Conservation (phyloP, 805 yeast species). For the Saturnispora diversa region DNA sequence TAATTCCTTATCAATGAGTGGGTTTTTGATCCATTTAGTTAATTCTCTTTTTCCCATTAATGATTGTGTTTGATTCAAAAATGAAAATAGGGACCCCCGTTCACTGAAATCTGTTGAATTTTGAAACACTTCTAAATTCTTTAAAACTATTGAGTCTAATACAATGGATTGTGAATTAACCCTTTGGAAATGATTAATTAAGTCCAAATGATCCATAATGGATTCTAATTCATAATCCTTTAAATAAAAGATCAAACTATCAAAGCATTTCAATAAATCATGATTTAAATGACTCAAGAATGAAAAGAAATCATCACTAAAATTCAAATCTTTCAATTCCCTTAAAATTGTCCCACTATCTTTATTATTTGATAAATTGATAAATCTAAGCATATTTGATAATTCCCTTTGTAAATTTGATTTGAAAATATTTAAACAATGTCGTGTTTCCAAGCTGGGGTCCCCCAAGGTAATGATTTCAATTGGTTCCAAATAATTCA, state of each 20-base stretch:
- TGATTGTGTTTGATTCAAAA: constrained; percentile 74
- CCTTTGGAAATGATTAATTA: constrained; percentile 44
- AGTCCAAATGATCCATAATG: constrained; percentile 44
- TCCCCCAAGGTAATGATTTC: constrained; percentile 52
- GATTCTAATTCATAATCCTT: constrained; percentile 53
- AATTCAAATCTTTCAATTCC: constrained; percentile 6
- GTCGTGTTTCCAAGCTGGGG: constrained; percentile 29
- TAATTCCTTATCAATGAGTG: constrained; percentile 45
- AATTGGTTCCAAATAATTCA: constrained; percentile 66
- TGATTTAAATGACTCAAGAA: constrained; percentile 16
- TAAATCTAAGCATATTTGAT: constrained; percentile 13
- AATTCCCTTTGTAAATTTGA: background rate
- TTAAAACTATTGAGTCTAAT: constrained; percentile 56
- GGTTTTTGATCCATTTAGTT: constrained; percentile 66
- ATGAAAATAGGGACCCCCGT: constrained; percentile 71
- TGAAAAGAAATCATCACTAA: constrained; percentile 13
- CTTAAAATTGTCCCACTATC: background rate
- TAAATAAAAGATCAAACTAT: constrained; percentile 46
- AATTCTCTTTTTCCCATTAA: constrained; percentile 64
- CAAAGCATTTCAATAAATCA: constrained; percentile 26
- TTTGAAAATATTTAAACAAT: constrained; percentile 19
- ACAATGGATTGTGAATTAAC: constrained; percentile 41
- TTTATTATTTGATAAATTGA: background rate
- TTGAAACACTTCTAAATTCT: constrained; percentile 65
- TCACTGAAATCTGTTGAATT: constrained; percentile 50